phyloP scores from a whole-genome alignment of 805 yeast genomes.

The Ogataea angusta region DNA sequence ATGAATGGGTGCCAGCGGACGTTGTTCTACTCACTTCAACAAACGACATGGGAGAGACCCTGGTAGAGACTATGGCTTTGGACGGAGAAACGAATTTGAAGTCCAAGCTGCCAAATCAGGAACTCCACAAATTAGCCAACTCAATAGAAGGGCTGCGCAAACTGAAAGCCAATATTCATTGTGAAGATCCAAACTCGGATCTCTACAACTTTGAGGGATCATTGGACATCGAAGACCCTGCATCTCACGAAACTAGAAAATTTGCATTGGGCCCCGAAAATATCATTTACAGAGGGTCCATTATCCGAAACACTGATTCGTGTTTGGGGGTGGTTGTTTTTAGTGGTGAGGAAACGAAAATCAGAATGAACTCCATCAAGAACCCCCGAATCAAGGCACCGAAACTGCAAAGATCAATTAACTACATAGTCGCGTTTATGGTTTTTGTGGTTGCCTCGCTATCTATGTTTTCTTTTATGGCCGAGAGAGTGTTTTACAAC shows the following conservation, averaged over 20 bases:
- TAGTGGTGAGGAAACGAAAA: constrained; percentile 94
- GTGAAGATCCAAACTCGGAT: constrained; percentile 91
- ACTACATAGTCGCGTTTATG: constrained; percentile 82
- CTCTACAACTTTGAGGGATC: constrained; percentile 90
- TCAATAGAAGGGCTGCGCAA: constrained; percentile 49
- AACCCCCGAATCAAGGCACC: constrained; percentile 94
- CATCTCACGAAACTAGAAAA: constrained; percentile 31
- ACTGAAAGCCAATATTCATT: constrained; percentile 52
- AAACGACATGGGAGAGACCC: constrained; percentile 61
- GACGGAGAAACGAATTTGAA: constrained; percentile 97
- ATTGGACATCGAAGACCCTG: constrained; percentile 35
- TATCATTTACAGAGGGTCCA: constrained; percentile 86
- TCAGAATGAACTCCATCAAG: constrained; percentile 89
- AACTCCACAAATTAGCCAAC: constrained; percentile 50
- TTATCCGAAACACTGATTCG: constrained; percentile 76
- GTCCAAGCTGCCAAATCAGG: constrained; percentile 63
- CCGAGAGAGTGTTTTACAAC: constrained; percentile 54
- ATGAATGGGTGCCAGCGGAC: constrained; percentile 96
- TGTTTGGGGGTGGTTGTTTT: constrained; percentile 80
- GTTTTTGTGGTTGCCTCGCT: constrained; percentile 72
- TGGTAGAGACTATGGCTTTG: constrained; percentile 92
- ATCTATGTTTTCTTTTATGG: constrained; percentile 80
- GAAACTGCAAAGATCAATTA: constrained; percentile 77
- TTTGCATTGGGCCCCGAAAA: constrained; percentile 76
- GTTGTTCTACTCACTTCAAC: constrained; percentile 66